Percentiles rank a stretch among this genome's conserved stretches.
These are phyloP conservation scores for Cystobasidium sp. DNA, from an alignment of 1,284 basidiomycete genomes.

Conservation along the genomic window DNA sequence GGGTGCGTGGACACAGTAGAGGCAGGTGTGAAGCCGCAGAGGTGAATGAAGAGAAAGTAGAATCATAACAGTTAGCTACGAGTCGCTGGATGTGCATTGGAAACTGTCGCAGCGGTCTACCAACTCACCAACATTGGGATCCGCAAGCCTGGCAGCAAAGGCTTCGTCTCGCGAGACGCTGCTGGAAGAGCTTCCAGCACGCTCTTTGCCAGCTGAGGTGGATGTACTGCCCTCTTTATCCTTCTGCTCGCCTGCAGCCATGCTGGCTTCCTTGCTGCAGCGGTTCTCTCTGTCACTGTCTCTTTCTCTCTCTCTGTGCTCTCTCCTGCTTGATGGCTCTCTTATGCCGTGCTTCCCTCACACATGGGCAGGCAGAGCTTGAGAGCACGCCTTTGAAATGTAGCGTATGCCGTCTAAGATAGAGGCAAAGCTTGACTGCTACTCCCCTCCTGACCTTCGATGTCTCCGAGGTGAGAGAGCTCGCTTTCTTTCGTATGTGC, in stretches of 20 bases:
- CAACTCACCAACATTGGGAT: constrained; percentile 41
- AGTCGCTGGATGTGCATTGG: background rate
- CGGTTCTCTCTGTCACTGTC: constrained; percentile 11
- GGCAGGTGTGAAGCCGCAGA: background rate
- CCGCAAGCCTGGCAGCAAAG: constrained; percentile 40
- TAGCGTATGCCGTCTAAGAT: too few relatives aligned
- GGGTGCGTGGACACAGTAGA: background rate
- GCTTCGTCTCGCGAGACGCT: constrained; percentile 35
- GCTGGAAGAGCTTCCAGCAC: constrained; percentile 40
- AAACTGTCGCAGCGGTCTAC: background rate
- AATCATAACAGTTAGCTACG: background rate
- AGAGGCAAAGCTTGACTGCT: background rate
- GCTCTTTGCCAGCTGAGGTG: constrained; percentile 25
- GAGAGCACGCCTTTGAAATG: too few relatives aligned
- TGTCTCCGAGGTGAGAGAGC: constrained; percentile 4
- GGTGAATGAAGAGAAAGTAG: background rate
- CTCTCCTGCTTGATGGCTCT: background rate
- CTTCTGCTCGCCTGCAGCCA: constrained; percentile 31
- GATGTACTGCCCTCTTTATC: constrained; percentile 26
- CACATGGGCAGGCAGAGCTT: constrained; percentile 2
- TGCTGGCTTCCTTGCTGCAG: constrained; percentile 12
- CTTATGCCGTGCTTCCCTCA: background rate
- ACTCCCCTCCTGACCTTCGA: background rate
- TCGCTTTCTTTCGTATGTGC: background rate
- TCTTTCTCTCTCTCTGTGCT: background rate